A percentile compares a stretch with the other conserved stretches of the same genome.
phyloP scores from a whole-genome alignment of 495 filamentous ascomycete genomes.

The Parmelia sp. region DNA sequence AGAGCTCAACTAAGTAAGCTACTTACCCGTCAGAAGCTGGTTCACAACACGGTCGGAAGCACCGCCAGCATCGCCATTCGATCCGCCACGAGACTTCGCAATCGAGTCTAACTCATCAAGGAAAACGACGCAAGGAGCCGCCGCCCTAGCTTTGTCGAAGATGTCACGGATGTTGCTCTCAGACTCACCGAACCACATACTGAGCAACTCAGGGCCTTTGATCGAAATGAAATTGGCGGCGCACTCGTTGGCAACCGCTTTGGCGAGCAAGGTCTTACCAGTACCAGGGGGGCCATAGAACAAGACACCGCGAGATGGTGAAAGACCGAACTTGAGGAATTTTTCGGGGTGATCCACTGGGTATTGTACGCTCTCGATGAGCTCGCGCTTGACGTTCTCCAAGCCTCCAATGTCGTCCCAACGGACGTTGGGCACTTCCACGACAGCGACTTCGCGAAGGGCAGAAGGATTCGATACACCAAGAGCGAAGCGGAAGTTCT shows the following conservation, averaged over 20 bases:
- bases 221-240: conserved; percentile 99
- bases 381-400: conserved; percentile 97
- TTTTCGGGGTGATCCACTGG: conserved; percentile 99
- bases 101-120: conserved; percentile 98
- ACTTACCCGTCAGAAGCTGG: conserved; percentile 92
- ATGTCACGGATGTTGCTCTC: conserved; percentile 99
- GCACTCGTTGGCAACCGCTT: conserved; percentile 98
- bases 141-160: conserved; percentile 98
- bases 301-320: conserved; percentile 93
- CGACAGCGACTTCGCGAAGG: conserved; percentile 96
- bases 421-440: conserved; percentile 97
- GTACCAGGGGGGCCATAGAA: conserved; percentile 99
- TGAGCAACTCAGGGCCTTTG: conserved; percentile 95
- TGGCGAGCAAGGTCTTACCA: conserved; percentile 99
- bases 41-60: conserved; percentile 99
- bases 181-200: conserved; percentile 99
- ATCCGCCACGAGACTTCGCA: conserved; percentile 98
- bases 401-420: conserved; percentile 99
- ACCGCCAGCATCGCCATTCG: conserved; percentile 92
- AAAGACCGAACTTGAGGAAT: conserved; percentile 99
- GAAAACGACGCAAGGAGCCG: conserved; percentile 98
- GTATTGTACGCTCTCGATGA: conserved; percentile 98
- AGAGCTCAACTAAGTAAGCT: conserved; percentile 12
- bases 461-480: conserved; percentile 98
- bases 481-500: conserved; percentile 98